These are phyloP conservation scores for Sicyos baderoa DNA, from an alignment of 306 rosid genomes.

Conservation along the genomic window DNA sequence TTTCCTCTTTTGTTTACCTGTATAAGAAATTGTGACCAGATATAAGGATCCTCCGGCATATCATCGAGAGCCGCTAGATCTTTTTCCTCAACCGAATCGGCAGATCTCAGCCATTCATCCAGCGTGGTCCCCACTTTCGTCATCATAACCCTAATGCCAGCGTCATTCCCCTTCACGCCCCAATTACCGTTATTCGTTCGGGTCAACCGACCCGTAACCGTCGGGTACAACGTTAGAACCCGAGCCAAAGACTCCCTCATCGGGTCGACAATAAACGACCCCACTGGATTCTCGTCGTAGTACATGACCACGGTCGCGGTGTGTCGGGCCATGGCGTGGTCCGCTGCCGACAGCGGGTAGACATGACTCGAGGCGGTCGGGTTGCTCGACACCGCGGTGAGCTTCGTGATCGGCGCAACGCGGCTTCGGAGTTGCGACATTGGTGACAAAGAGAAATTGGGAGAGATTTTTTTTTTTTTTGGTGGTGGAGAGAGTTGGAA, in stretches of 20 bases:
- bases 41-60: conserved; percentile 40
- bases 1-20: conserved; percentile 59
- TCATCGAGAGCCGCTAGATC: conserved; percentile 44
- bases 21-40: conserved; percentile 54
- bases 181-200: conserved; percentile 34
- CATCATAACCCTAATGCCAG: conserved; percentile 47
- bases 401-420: conserved; percentile 33
- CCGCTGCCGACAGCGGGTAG: conserved; percentile 32
- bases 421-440: conserved; percentile 18
- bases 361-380: conserved; percentile 28
- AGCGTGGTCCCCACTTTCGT: conserved; percentile 48
- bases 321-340: conserved; percentile 49
- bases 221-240: conserved; percentile 41
- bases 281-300: conserved; percentile 33
- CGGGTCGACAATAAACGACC: conserved; percentile 43
- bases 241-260: conserved; percentile 36
- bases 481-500: not conserved
- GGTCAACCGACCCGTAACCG: conserved; percentile 48
- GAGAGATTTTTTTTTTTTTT: too few relatives aligned
- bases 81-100: conserved; percentile 33
- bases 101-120: conserved; percentile 49
- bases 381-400: conserved; percentile 55
- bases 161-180: conserved; percentile 51
- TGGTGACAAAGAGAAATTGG: not conserved
- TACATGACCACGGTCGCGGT: conserved; percentile 41